A percentile compares a stretch with the other conserved stretches of the same genome.
phyloP scores from a whole-genome alignment of 306 rosid species.

The Arachis hypogaea region DNA sequence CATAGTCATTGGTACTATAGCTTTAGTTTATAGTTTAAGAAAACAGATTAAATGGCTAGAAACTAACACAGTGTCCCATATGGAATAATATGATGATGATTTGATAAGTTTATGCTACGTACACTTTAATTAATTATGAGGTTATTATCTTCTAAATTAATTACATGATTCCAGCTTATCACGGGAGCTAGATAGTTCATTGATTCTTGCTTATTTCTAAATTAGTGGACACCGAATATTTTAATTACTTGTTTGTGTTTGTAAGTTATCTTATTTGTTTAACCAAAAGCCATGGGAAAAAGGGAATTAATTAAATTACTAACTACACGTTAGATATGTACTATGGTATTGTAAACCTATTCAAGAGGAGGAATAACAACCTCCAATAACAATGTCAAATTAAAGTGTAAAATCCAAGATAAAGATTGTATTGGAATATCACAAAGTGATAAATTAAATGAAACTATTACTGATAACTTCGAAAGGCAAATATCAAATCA shows the following conservation, averaged over 20 bases:
- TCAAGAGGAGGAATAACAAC: not conserved
- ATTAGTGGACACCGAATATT: not conserved
- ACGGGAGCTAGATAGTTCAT: not conserved
- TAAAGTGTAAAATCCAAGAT: not conserved
- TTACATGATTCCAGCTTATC: conserved; percentile 31
- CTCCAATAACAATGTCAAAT: not conserved
- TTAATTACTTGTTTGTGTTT: not conserved
- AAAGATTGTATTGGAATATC: not conserved
- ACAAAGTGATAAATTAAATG: no score
- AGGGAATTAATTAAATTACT: not conserved
- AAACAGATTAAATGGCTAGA: not conserved
- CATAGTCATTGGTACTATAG: not conserved
- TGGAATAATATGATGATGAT: conserved; percentile 5
- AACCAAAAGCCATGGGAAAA: conserved; percentile 6
- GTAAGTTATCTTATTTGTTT: conserved; percentile 22
- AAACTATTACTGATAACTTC: not conserved
- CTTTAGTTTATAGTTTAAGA: conserved; percentile 1
- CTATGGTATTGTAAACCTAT: not conserved
- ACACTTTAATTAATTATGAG: not conserved
- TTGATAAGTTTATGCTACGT: conserved; percentile 1
- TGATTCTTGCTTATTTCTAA: conserved; percentile 27
- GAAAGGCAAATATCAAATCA: not conserved
- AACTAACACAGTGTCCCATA: conserved; percentile 5
- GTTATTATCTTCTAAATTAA: not conserved
- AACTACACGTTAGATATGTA: not conserved